Percentiles rank a stretch among this genome's conserved stretches.
These are phyloP conservation scores for Chimonanthus salicifolius DNA, from an alignment of 164 flowering plant species.

Conservation along the genomic window DNA sequence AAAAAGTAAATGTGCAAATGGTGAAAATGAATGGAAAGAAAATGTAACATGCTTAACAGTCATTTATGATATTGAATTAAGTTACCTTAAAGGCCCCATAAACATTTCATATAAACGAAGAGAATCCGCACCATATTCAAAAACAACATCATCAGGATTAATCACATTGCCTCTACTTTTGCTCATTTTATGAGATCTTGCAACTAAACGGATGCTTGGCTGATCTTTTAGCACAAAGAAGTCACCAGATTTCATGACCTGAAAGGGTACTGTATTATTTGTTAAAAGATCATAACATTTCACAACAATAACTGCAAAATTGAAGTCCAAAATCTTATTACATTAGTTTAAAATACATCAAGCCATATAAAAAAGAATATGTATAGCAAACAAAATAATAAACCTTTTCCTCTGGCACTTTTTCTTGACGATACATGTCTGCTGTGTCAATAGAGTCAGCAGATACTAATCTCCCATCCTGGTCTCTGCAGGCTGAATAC, in stretches of 20 bases:
- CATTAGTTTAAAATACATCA: slow-evolving; percentile 1
- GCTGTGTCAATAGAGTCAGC: slow-evolving; percentile 43
- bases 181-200: slow-evolving; percentile 94
- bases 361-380: not conserved
- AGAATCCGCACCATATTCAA: slow-evolving; percentile 93
- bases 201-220: slow-evolving; percentile 62
- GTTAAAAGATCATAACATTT: not conserved
- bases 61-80: not conserved
- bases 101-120: slow-evolving; percentile 98
- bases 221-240: slow-evolving; percentile 75
- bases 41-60: not conserved
- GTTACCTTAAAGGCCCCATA: slow-evolving; percentile 81
- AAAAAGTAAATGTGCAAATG: slow-evolving; percentile 5
- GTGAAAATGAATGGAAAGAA: not conserved
- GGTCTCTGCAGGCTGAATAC: slow-evolving; percentile 59
- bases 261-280: not conserved
- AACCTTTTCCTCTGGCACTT: slow-evolving; percentile 73
- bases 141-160: slow-evolving; percentile 90
- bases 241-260: slow-evolving; percentile 87
- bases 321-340: slow-evolving; percentile 4
- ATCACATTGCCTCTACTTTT: slow-evolving; percentile 96
- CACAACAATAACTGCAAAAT: not conserved
- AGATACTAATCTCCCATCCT: slow-evolving; percentile 62
- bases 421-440: slow-evolving; percentile 46
- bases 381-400: slow-evolving; percentile 11